Percentiles rank a stretch among this genome's conserved stretches.
These are phyloP conservation scores for Herpetomonas samuelpessoai DNA, from an alignment of 208 protist genomes.

Conservation along the genomic window DNA sequence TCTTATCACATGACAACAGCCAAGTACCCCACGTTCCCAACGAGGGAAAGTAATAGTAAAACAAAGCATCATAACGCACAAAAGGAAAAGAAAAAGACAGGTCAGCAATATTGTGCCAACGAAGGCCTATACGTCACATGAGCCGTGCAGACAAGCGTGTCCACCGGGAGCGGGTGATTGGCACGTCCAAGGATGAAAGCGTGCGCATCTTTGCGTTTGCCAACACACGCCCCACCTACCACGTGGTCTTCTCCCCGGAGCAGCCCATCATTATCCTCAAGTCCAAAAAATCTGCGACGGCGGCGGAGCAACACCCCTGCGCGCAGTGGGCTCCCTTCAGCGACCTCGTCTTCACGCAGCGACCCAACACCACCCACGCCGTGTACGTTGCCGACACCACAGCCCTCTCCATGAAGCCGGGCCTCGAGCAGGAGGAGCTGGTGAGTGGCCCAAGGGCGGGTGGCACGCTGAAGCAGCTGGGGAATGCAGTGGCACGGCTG, in stretches of 20 bases:
- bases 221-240: constrained; percentile 60
- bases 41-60: too few relatives aligned
- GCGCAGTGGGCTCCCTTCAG: constrained; percentile 66
- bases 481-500: constrained; percentile 58
- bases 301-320: constrained; percentile 56
- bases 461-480: constrained; percentile 48
- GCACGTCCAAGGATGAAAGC: constrained; percentile 48
- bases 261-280: constrained; percentile 71
- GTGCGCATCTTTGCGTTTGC: constrained; percentile 78
- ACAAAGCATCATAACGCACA: background rate
- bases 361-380: constrained; percentile 72
- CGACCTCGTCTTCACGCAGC: constrained; percentile 43
- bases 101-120: background rate
- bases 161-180: constrained; percentile 52
- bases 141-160: constrained; percentile 70
- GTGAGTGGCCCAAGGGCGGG: constrained; percentile 41
- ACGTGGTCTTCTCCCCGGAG: constrained; percentile 72
- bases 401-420: constrained; percentile 20
- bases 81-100: constrained; percentile 10
- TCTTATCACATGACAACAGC: too few relatives aligned
- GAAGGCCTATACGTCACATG: too few relatives aligned
- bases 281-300: constrained; percentile 24
- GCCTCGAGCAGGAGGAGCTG: constrained; percentile 49
- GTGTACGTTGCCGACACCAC: constrained; percentile 72
- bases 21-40: too few relatives aligned